phyloP scores from a whole-genome alignment of 2,329 filamentous ascomycete genomes.

The Bipolaris bicolor region DNA sequence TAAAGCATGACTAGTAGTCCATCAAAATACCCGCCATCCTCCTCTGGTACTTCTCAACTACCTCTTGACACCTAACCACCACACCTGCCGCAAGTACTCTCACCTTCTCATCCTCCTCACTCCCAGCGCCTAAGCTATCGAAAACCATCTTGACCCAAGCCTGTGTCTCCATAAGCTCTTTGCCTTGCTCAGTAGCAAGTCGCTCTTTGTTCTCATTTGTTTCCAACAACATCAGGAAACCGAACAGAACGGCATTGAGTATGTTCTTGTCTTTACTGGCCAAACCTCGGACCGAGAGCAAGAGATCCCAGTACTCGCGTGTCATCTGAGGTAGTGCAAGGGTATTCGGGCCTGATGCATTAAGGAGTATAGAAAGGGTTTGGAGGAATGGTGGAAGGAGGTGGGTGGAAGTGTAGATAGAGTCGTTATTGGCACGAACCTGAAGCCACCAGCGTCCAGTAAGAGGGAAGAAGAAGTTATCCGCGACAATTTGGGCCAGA shows the following conservation, averaged over 20 bases:
- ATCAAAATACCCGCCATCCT: conserved; percentile 73
- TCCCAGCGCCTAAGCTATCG: conserved; percentile 54
- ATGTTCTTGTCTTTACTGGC: conserved; percentile 65
- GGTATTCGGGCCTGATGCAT: conserved; percentile 81
- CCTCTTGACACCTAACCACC: conserved; percentile 77
- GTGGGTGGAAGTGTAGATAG: conserved; percentile 74
- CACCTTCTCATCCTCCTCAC: conserved; percentile 75
- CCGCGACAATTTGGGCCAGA: conserved; percentile 75
- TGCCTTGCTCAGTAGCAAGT: conserved; percentile 75
- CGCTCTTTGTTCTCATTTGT: conserved; percentile 76
- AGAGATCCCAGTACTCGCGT: conserved; percentile 80
- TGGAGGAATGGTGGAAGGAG: conserved; percentile 82
- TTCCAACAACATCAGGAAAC: conserved; percentile 79
- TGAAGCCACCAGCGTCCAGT: conserved; percentile 77
- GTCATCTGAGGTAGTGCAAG: conserved; percentile 80
- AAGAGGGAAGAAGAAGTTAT: conserved; percentile 85
- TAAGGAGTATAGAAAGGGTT: conserved; percentile 81
- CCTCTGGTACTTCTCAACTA: conserved; percentile 80
- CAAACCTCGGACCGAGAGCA: conserved; percentile 70
- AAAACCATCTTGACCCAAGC: conserved; percentile 86
- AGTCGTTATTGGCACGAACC: conserved; percentile 58
- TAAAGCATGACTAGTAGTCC: conserved; percentile 37
- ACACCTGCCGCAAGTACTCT: conserved; percentile 80
- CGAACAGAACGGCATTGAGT: conserved; percentile 76
- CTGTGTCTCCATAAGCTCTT: conserved; percentile 81